phyloP scores from a whole-genome alignment of 345 rosid genomes.

The Heritiera littoralis region DNA sequence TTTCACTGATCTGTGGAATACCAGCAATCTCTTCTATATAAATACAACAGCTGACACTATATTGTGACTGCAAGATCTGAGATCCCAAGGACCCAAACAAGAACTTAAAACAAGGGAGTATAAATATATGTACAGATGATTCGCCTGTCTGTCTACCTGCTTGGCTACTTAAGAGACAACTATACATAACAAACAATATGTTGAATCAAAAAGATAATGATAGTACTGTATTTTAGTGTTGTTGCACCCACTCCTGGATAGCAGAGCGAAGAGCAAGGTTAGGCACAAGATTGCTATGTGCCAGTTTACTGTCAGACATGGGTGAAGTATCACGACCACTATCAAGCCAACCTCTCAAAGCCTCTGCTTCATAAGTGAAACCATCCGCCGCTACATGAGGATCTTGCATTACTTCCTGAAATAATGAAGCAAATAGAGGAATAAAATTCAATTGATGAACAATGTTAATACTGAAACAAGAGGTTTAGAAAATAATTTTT shows the following conservation, averaged over 20 bases:
- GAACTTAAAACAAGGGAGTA: background rate
- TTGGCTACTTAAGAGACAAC: background rate
- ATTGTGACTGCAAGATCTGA: background rate
- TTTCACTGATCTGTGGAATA: background rate
- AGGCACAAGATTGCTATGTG: constrained; percentile 46
- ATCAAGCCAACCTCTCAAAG: constrained; percentile 71
- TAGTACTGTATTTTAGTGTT: constrained; percentile 25
- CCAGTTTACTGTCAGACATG: constrained; percentile 57
- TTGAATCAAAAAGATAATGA: background rate
- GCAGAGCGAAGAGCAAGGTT: constrained; percentile 61
- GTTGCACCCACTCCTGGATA: constrained; percentile 69
- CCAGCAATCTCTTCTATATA: background rate
- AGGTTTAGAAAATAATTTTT: too few species aligned
- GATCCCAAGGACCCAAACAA: background rate
- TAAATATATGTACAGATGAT: background rate
- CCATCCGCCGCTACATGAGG: constrained; percentile 89
- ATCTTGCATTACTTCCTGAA: constrained; percentile 82
- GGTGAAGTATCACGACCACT: constrained; percentile 69
- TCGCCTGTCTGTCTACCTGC: background rate
- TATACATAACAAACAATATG: background rate
- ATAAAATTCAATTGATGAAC: background rate
- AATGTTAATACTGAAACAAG: background rate
- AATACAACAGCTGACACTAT: background rate
- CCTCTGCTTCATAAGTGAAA: constrained; percentile 76
- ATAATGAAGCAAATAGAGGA: background rate